Percentiles rank a stretch among this genome's conserved stretches.
phyloP scores from a whole-genome alignment of 208 protist species.

The Strigomonas culicis region DNA sequence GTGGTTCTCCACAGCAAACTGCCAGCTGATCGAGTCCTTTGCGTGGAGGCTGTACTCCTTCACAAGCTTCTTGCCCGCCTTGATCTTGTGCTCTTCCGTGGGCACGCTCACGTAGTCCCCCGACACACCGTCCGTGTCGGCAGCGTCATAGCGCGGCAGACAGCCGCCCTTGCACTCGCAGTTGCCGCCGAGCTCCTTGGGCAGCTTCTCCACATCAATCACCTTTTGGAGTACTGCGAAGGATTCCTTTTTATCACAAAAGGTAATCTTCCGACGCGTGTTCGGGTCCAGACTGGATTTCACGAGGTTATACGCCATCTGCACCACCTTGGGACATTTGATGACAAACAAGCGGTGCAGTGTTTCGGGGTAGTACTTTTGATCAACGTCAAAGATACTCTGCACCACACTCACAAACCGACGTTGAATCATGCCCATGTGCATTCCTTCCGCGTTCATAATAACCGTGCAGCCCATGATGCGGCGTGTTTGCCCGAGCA shows the following conservation, averaged over 20 bases:
- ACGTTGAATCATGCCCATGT: slow-evolving; percentile 44
- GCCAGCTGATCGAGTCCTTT: slow-evolving; percentile 19
- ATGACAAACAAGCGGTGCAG: slow-evolving; percentile 48
- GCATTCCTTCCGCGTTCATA: slow-evolving; percentile 51
- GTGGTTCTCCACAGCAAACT: slow-evolving; percentile 18
- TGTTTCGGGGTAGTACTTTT: slow-evolving; percentile 57
- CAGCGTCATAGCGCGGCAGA: slow-evolving; percentile 22
- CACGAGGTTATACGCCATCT: slow-evolving; percentile 42
- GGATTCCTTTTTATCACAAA: slow-evolving; percentile 26
- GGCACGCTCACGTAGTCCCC: slow-evolving; percentile 11
- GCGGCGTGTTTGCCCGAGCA: slow-evolving; percentile 3
- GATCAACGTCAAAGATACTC: slow-evolving; percentile 46
- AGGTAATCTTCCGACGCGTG: slow-evolving; percentile 45
- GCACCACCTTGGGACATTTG: slow-evolving; percentile 40
- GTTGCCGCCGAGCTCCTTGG: slow-evolving; percentile 31
- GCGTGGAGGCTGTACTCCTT: slow-evolving; percentile 16
- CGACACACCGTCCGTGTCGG: slow-evolving; percentile 2
- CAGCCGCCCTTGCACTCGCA: slow-evolving; percentile 40
- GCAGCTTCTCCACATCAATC: slow-evolving; percentile 41
- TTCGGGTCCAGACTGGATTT: slow-evolving; percentile 31
- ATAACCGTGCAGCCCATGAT: slow-evolving; percentile 63
- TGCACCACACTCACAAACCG: slow-evolving; percentile 26
- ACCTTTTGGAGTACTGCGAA: slow-evolving; percentile 29
- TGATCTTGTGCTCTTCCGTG: slow-evolving; percentile 35
- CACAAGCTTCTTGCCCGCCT: slow-evolving; percentile 26